Evolutionary conservation across 1,284 basidiomycete genomes (phyloP).

Genomic region (Rhizoctonia solani): DNA sequence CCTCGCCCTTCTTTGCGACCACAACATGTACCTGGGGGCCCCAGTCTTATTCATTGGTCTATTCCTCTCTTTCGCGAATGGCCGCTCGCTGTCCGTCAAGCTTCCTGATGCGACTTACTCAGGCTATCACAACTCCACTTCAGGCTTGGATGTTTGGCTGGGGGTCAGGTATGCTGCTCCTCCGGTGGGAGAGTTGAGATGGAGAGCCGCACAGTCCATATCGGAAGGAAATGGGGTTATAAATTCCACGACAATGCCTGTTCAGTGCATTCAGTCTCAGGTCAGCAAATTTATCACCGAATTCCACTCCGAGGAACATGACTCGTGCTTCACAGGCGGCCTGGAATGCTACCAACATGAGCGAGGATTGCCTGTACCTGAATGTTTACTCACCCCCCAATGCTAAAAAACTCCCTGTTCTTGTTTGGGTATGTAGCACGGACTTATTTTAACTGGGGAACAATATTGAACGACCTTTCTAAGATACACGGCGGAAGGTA

Average conservation of each 20-base stretch:
- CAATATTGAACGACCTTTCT: background rate
- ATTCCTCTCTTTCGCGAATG: background rate
- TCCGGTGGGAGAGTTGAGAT: conserved; percentile 6
- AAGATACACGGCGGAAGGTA: conserved; percentile 26
- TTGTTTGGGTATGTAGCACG: conserved; percentile 2
- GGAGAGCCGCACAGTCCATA: background rate
- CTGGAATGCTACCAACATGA: conserved; percentile 4
- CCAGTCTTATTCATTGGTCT: background rate
- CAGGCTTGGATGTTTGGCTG: conserved; percentile 19
- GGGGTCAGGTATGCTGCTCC: conserved; percentile 16
- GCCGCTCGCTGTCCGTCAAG: background rate
- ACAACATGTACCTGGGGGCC: conserved; percentile 7
- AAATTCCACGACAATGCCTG: conserved; percentile 1
- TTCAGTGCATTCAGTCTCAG: conserved; percentile 5
- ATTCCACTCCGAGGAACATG: background rate
- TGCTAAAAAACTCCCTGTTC: conserved; percentile 7
- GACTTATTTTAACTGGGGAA: background rate
- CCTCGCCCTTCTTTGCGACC: too few relatives aligned
- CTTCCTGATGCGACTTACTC: conserved; percentile 13
- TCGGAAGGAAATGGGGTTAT: background rate
- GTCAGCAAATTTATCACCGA: background rate
- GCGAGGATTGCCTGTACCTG: conserved; percentile 17
- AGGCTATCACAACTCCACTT: conserved; percentile 11
- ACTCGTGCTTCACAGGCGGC: background rate
- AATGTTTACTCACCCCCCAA: conserved; percentile 4